phyloP scores from a whole-genome alignment of 2,329 filamentous ascomycete genomes.

The Juglanconis juglandina region DNA sequence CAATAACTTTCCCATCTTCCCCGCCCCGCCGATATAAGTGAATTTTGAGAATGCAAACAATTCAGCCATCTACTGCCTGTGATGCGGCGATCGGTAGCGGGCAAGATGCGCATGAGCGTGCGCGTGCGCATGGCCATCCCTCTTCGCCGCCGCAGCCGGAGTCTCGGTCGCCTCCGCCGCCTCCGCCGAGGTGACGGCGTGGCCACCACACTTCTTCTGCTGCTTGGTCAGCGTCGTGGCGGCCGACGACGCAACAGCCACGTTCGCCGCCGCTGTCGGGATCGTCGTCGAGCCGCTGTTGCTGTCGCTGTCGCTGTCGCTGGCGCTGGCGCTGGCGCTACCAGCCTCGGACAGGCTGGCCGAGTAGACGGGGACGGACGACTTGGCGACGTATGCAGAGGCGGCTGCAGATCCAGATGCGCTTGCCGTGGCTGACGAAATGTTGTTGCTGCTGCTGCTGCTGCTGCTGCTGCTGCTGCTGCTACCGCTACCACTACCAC shows the following conservation, averaged over 20 bases:
- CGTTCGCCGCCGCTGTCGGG: background rate
- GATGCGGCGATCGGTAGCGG: conserved; percentile 6
- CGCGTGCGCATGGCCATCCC: background rate
- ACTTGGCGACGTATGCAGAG: background rate
- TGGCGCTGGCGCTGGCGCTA: background rate
- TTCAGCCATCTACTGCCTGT: background rate
- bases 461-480: too few relatives aligned
- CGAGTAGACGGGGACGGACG: background rate
- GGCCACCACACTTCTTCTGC: conserved; percentile 39
- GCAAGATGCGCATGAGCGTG: conserved; percentile 28
- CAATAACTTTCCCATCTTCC: too few relatives aligned
- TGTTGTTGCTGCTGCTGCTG: too few relatives aligned
- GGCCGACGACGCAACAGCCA: conserved; percentile 23
- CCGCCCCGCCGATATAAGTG: too few relatives aligned
- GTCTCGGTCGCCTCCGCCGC: conserved; percentile 24
- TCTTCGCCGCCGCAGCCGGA: conserved; percentile 8
- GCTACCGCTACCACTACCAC: background rate
- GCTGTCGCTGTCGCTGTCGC: background rate
- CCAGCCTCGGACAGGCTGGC: background rate
- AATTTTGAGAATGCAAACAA: background rate
- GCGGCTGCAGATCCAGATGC: background rate
- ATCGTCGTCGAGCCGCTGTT: conserved; percentile 2
- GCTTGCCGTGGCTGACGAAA: too few relatives aligned
- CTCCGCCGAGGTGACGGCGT: conserved; percentile 29
- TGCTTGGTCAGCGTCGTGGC: conserved; percentile 26